Percentiles rank a stretch among this genome's conserved stretches.
Conservation (phyloP, 805 yeast species). For the Sugiyamaella valdiviana region DNA sequence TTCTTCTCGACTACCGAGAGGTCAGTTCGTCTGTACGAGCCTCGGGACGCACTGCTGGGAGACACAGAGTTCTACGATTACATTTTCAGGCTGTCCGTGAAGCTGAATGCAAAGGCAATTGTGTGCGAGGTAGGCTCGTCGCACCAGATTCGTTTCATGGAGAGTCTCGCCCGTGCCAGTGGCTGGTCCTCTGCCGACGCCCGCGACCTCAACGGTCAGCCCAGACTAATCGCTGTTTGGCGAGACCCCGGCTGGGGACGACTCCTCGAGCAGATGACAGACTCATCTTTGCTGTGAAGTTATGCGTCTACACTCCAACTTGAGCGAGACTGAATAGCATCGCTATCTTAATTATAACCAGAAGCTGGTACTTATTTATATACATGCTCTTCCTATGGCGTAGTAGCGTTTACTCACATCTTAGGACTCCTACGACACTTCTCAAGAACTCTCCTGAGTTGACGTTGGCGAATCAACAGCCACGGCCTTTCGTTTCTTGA, state of each 20-base stretch:
- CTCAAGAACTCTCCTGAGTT: background rate
- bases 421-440: too few species aligned
- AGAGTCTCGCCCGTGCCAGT: constrained; percentile 16
- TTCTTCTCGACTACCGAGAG: constrained; percentile 43
- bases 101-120: constrained; percentile 45
- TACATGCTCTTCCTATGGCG: too few species aligned
- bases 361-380: too few species aligned
- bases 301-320: background rate
- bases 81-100: constrained; percentile 43
- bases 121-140: constrained; percentile 71
- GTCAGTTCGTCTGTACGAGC: constrained; percentile 72
- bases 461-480: constrained; percentile 5
- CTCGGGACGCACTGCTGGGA: constrained; percentile 72
- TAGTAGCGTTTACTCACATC: too few species aligned
- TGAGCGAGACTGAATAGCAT: background rate
- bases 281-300: background rate
- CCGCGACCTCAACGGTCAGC: constrained; percentile 42
- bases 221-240: constrained; percentile 20
- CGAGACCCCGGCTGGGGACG: constrained; percentile 8
- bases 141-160: constrained; percentile 47
- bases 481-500: constrained; percentile 25
- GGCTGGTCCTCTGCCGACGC: constrained; percentile 48
- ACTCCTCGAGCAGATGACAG: constrained; percentile 5
- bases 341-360: too few species aligned
- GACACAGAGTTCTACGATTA: constrained; percentile 62